Evolutionary conservation across 169 alveolate species (phyloP), one percentile per base, ranked within the genome.

Genomic region (Fabrea salina): DNA sequence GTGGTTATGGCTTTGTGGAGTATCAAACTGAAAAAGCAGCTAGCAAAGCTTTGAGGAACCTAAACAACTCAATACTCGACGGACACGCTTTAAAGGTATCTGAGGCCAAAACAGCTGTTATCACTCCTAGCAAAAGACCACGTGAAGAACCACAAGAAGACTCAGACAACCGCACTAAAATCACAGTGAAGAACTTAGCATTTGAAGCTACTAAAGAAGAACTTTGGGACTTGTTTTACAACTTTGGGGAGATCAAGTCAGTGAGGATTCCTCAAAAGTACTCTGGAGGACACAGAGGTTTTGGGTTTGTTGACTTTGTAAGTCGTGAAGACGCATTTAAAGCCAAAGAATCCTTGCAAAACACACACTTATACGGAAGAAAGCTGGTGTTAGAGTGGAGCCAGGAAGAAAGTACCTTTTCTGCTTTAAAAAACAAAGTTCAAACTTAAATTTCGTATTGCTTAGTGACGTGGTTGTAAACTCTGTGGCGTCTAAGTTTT

Each of bases 1-100:
- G 83, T 25, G 93, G 95, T n/a, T 90, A 84, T 75, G 95, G 95
- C n/a, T 90, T 90, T 51, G 81, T 90, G 32, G 95, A 90, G 78
- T 77, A 77, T 35, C 80, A 74, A 5, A 75, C 58, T 35, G 70
- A 68, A 30, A 85, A 82, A 50, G 57, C 54, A 33, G 93, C 91
- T 33, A 40, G 70, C n/a, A 87, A 82, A 66, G 91, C 89, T 19
- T 37, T 87, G 0, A 84, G 85, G 64, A 80, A 81, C 35, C 39
- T 90, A 50, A 77, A 90, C 57, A 82, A 83, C 35, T 49, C 82
- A 4, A 37, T 80, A 22, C 66, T 90, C 4, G 92, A 87, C 40
- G 91, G 82, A 5, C 93, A 87, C 67, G 32, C 84, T 1, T 58
- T 90, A 30, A 61, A 90, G 54, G 68, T 90, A 0, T 68, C 82